Percentiles rank a stretch among this genome's conserved stretches.
These are phyloP conservation scores for Candida nemodendra DNA, from an alignment of 805 yeast genomes.

Conservation along the genomic window DNA sequence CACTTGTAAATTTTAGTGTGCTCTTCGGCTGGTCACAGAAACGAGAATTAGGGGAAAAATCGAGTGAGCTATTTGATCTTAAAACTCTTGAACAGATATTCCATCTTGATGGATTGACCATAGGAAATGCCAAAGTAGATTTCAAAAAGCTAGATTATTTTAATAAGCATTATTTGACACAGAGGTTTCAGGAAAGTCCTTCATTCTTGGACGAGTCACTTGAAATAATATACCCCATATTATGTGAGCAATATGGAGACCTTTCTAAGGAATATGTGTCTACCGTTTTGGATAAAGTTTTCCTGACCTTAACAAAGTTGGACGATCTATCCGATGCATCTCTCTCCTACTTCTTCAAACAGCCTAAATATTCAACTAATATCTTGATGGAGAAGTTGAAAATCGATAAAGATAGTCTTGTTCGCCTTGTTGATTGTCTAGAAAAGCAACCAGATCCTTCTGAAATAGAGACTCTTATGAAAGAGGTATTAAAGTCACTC, in stretches of 20 bases:
- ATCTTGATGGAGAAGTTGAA: constrained; percentile 15
- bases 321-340: constrained; percentile 46
- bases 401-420: constrained; percentile 10
- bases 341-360: constrained; percentile 49
- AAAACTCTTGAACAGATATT: constrained; percentile 55
- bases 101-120: constrained; percentile 71
- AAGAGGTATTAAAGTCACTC: constrained; percentile 1
- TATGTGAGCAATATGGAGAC: constrained; percentile 15
- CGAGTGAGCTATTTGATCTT: constrained; percentile 52
- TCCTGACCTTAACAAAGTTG: constrained; percentile 50
- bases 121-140: constrained; percentile 92
- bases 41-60: constrained; percentile 46
- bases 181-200: constrained; percentile 39
- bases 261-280: constrained; percentile 34
- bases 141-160: constrained; percentile 70
- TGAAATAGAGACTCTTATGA: constrained; percentile 12
- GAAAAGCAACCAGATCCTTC: constrained; percentile 8
- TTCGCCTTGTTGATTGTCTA: constrained; percentile 8
- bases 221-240: constrained; percentile 26
- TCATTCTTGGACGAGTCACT: constrained; percentile 37
- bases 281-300: constrained; percentile 42
- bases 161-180: constrained; percentile 65
- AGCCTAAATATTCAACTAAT: constrained; percentile 31
- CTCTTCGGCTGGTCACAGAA: constrained; percentile 95
- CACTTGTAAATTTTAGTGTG: constrained; percentile 82